Evolutionary conservation across 345 rosid species (phyloP).

Genomic region (Hibiscus trionum): DNA sequence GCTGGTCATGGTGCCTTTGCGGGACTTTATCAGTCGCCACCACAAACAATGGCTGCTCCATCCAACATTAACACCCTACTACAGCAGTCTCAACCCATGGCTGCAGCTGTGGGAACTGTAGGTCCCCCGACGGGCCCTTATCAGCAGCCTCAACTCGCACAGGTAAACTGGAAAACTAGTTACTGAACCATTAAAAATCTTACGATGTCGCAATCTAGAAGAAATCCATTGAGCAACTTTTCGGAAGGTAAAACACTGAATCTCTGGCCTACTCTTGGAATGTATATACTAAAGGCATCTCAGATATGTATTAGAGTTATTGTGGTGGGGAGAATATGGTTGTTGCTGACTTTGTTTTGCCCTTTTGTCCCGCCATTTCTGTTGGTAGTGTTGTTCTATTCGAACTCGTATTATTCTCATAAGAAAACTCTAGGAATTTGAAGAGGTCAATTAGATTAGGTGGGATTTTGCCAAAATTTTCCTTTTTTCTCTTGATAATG

Average conservation of each 20-base stretch:
- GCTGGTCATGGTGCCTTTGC: slow-evolving; percentile 51
- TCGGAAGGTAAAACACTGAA: not conserved
- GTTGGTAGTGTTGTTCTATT: slow-evolving; percentile 7
- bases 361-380: not conserved
- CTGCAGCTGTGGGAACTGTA: slow-evolving; percentile 31
- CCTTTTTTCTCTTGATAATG: slow-evolving; percentile 13
- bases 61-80: slow-evolving; percentile 38
- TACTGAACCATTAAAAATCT: slow-evolving; percentile 23
- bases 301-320: slow-evolving; percentile 16
- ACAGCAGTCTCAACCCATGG: slow-evolving; percentile 42
- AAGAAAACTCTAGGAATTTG: slow-evolving; percentile 23
- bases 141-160: slow-evolving; percentile 46
- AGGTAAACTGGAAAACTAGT: slow-evolving; percentile 39
- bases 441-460: slow-evolving; percentile 23
- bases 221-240: slow-evolving; percentile 6
- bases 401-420: slow-evolving; percentile 11
- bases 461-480: slow-evolving; percentile 26
- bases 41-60: slow-evolving; percentile 43
- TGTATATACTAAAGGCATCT: slow-evolving; percentile 40
- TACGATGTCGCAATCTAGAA: not conserved
- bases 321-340: slow-evolving; percentile 8
- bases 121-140: slow-evolving; percentile 37
- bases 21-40: slow-evolving; percentile 42
- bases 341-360: not conserved
- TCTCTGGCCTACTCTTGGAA: slow-evolving; percentile 29